Percentiles rank a stretch among this genome's conserved stretches.
These are phyloP conservation scores for Butyriboletus loyo DNA, from an alignment of 768 basidiomycete species.

Conservation along the genomic window DNA sequence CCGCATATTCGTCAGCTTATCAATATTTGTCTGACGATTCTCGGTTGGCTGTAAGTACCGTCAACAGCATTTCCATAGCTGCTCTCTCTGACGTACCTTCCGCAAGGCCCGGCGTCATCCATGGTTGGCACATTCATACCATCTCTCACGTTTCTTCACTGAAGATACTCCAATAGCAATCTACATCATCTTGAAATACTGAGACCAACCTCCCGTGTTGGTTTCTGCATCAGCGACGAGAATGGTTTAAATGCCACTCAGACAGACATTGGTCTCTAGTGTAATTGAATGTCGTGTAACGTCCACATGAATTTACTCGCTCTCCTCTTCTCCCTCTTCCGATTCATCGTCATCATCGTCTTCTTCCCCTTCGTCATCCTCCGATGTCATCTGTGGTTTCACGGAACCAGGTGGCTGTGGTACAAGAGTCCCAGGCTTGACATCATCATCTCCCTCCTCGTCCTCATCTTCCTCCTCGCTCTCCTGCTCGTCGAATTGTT, in stretches of 20 bases:
- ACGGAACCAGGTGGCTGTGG: not conserved
- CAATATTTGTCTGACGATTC: conserved; percentile 75
- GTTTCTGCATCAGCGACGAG: not conserved
- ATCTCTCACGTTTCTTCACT: conserved; percentile 3
- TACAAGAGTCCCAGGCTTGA: not conserved
- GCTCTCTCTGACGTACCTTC: conserved; percentile 9
- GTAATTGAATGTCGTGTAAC: conserved; percentile 7
- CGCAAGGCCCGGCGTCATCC: conserved; percentile 71
- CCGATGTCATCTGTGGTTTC: not conserved
- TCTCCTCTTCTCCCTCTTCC: conserved; percentile 16
- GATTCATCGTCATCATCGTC: conserved; percentile 1
- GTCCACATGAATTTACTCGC: conserved; percentile 7
- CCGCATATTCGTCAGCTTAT: conserved; percentile 41
- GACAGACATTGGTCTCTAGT: not conserved
- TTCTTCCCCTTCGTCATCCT: conserved; percentile 6
- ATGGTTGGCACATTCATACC: conserved; percentile 39
- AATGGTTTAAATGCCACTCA: not conserved
- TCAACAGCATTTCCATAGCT: not conserved
- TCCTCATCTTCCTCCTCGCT: conserved; percentile 44
- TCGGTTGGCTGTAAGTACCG: conserved; percentile 70
- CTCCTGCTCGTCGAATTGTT: conserved; percentile 79
- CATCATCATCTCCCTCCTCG: conserved; percentile 21
- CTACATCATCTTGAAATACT: conserved; percentile 81
- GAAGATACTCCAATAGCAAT: conserved; percentile 46
- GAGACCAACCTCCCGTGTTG: not conserved